Evolutionary conservation across 148 eudicot species (phyloP).

Genomic region (Vaccinium macrocarpon): DNA sequence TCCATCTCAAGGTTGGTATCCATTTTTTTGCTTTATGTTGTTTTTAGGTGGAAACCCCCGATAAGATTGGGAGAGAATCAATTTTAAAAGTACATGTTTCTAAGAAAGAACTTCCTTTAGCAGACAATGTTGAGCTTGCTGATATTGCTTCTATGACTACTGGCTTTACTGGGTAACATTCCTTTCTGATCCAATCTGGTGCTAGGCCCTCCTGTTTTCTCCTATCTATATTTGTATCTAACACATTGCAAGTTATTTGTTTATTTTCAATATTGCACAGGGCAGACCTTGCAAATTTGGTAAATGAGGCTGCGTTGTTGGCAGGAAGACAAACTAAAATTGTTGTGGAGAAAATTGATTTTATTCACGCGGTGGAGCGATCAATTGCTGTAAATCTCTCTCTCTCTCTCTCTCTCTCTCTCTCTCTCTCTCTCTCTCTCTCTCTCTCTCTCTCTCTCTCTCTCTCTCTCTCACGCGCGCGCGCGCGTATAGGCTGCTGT

Average conservation of each 20-base stretch:
- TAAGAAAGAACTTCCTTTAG: slow-evolving; percentile 92
- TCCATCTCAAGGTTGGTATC: slow-evolving; percentile 11
- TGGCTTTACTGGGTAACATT: slow-evolving; percentile 86
- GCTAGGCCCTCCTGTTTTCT: slow-evolving; percentile 14
- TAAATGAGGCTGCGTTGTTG: slow-evolving; percentile 96
- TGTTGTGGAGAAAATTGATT: slow-evolving; percentile 83
- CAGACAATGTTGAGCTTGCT: slow-evolving; percentile 62
- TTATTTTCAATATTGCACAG: slow-evolving; percentile 42
- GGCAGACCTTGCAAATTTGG: slow-evolving; percentile 99
- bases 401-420: slow-evolving; percentile 1
- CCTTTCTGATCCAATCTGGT: background rate
- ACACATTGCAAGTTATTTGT: slow-evolving; percentile 14
- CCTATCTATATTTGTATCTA: background rate
- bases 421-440: slow-evolving; percentile 7
- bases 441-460: slow-evolving; percentile 3
- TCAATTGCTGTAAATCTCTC: slow-evolving; percentile 68
- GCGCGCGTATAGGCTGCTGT: background rate
- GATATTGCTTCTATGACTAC: slow-evolving; percentile 92
- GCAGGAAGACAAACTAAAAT: slow-evolving; percentile 82
- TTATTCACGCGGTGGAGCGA: slow-evolving; percentile 89
- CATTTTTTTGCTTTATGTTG: slow-evolving; percentile 7
- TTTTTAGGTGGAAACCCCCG: slow-evolving; percentile 89
- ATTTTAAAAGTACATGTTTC: slow-evolving; percentile 78
- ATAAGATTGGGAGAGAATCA: slow-evolving; percentile 89
- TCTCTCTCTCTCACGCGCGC: background rate